Percentiles rank a stretch among this genome's conserved stretches.
Evolutionary conservation across 2,329 filamentous ascomycete genomes (phyloP).

Genomic region (Leptosphaerulina australis): DNA sequence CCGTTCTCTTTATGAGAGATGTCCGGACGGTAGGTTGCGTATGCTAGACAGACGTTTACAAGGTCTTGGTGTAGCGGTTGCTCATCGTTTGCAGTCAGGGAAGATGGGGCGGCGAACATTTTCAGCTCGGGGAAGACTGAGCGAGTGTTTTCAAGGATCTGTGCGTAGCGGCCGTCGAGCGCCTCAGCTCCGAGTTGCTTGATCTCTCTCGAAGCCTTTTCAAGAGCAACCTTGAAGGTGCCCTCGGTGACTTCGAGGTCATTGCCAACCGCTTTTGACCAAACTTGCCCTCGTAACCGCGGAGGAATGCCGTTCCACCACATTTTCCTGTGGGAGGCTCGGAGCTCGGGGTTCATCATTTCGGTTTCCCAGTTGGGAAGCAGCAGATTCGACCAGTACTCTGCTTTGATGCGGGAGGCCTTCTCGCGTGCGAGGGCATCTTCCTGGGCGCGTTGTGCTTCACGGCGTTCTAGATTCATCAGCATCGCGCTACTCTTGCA

Average conservation of each 20-base stretch:
- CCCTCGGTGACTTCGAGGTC: slow-evolving; percentile 69
- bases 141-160: slow-evolving; percentile 61
- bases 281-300: slow-evolving; percentile 70
- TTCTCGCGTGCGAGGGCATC: slow-evolving; percentile 58
- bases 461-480: slow-evolving; percentile 38
- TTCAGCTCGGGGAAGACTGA: slow-evolving; percentile 73
- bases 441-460: slow-evolving; percentile 52
- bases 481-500: slow-evolving; percentile 4
- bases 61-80: slow-evolving; percentile 71
- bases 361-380: slow-evolving; percentile 76
- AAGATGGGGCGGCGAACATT: slow-evolving; percentile 65
- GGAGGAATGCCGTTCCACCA: slow-evolving; percentile 84
- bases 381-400: slow-evolving; percentile 77
- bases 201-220: slow-evolving; percentile 66
- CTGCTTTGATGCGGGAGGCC: slow-evolving; percentile 56
- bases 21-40: slow-evolving; percentile 81
- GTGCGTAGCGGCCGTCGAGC: slow-evolving; percentile 33
- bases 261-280: slow-evolving; percentile 75
- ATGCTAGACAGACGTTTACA: slow-evolving; percentile 76
- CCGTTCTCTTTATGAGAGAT: slow-evolving; percentile 70
- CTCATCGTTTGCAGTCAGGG: slow-evolving; percentile 45
- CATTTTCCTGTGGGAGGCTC: slow-evolving; percentile 62
- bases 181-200: slow-evolving; percentile 59
- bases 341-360: slow-evolving; percentile 53
- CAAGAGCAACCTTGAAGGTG: slow-evolving; percentile 73